Evolutionary conservation across 306 rosid genomes (phyloP).

Genomic region (Corylus avellana): DNA sequence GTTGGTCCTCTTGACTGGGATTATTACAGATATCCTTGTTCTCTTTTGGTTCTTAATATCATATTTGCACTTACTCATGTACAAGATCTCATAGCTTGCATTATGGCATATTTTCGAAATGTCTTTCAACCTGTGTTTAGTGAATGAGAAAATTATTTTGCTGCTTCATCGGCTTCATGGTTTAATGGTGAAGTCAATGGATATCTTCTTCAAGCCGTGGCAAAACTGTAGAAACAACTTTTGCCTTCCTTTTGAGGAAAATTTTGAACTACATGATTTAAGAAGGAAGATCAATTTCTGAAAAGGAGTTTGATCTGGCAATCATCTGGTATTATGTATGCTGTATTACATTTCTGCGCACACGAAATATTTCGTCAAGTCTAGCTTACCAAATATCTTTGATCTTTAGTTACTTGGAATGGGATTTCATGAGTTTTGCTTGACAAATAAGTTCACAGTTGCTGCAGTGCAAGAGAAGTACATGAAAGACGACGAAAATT

Average conservation of each 20-base stretch:
- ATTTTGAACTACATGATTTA: neutral
- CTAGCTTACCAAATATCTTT: neutral
- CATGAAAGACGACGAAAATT: conserved; percentile 73
- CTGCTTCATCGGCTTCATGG: neutral
- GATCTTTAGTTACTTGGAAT: neutral
- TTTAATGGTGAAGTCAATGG: neutral
- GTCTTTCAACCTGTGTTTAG: neutral
- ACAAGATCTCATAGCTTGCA: neutral
- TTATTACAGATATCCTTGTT: conserved; percentile 92
- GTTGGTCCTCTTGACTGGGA: conserved; percentile 86
- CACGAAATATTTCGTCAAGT: neutral
- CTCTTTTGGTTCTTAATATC: conserved; percentile 1
- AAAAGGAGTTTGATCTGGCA: neutral
- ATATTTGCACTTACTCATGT: neutral
- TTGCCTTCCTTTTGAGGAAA: neutral
- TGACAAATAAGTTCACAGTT: conserved; percentile 66
- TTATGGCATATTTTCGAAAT: neutral
- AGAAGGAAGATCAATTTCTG: neutral
- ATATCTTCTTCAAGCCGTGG: neutral
- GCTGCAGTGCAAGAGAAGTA: conserved; percentile 98
- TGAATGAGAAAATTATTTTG: conserved; percentile 7
- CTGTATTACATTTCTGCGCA: neutral
- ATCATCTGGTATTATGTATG: neutral
- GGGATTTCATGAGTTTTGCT: conserved; percentile 38
- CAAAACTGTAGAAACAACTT: neutral